Base-by-base conservation (phyloP, 331 rosid species). In the Malus hybrid region DNA sequence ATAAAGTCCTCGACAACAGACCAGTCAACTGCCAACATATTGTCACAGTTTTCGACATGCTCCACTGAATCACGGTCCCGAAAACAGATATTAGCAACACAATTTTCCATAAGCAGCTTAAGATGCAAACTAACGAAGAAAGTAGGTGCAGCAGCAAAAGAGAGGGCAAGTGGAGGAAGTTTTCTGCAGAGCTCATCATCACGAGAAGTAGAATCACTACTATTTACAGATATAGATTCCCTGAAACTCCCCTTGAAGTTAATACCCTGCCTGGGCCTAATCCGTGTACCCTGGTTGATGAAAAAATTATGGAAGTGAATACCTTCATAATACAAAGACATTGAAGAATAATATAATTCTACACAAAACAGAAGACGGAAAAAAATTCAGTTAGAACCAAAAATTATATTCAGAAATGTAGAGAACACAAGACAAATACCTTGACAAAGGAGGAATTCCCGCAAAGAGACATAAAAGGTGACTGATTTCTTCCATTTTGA, bases 81-180 rank as follows among this genome's bases (percentile, higher is more conserved):
- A 50, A 85, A 78, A 83, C 84, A 76, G 70, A 88, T 55, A 71
- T 63, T 86, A 82, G 91, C 76, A 78, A 85, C 83, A 10, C 86
- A 78, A 75, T 64, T 88, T 80, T 89, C 88, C 91, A 95, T 86
- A 69, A 95, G 88, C 83, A 87, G 87, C 89, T 90, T 85, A 75
- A 87, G 93, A 85, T 92, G 99, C 89, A 95, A 82, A 81, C 88
- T 80, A 75, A 95, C 79, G 78, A 90, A 90, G 84, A 86, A 92
- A 36, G 93, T 71, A 52, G 97, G 97, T 3, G 93, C 93, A 64
- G 99, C 95, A 60, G 96, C 78, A 78, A 87, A 88, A 80, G 92
- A 85, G 79, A 90, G 93, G 77, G 93, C 81, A 79, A 90, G 87
- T 29, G 96, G 89, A 80, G 88, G 91, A 83, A 88, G 87, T 75